Base-by-base conservation (phyloP, 495 filamentous ascomycete species). In the Neurospora sp. region DNA sequence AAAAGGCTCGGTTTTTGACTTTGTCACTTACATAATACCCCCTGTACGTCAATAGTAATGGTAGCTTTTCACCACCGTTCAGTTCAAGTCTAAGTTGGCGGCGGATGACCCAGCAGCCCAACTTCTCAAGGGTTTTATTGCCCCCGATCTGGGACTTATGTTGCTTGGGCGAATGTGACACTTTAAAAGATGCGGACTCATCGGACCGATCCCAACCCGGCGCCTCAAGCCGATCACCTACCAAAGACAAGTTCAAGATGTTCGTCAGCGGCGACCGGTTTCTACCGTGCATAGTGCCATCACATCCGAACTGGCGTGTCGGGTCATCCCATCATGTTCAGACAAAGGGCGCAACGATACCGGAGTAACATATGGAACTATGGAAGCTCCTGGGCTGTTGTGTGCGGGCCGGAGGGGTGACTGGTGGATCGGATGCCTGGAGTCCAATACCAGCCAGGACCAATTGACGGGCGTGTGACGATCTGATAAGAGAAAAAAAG, bases 401-500 rank as follows among this genome's bases (percentile, higher is more conserved):
- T 48, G 43, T 48, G 43, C 43, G 43, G 43, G 45, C 24, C 54
- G 54, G 54, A 66, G 54, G 54, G 54, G 48, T 59, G 28, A 62
- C 13, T 34, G 54, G 54, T 66, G 54, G 54, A 66, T 34, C 13
- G 24, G 54, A 66, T 66, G 54, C 28, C 28, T 66, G 54, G 54
- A 34, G 54, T 66, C 54, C 54, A 66, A 66, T 15, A 34, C 54
- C 54, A 66, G 7, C 3, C 7, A 19, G 54, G 15, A 36, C 54
- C 54, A 34, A 66, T 66, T 66, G 54, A 66, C 31, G 54, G 54
- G 4, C 31, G 54, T 66, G 54, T 66, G 72, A 70, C 43, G 66
- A 73, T 73, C 72, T 73, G 72, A 73, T 73, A 73, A 73, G 59
- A 40, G 71, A 69, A 42, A 73, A 72, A 73, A 39, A 39, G 45